Percentiles rank a stretch among this genome's conserved stretches.
phyloP scores from a whole-genome alignment of 345 rosid species.

The Sisymbrium irio region DNA sequence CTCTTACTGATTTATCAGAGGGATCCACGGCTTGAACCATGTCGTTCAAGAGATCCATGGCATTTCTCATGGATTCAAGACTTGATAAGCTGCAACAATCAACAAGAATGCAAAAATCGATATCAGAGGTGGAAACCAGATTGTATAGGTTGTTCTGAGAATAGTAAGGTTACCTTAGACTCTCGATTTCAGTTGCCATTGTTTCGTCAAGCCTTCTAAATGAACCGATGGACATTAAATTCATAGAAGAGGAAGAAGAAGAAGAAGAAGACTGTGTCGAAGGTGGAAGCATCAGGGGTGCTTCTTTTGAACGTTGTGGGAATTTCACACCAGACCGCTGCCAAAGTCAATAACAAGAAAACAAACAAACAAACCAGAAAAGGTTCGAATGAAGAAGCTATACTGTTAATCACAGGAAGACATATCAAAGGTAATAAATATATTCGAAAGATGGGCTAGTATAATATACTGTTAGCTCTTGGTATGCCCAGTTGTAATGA shows the following conservation, averaged over 20 bases:
- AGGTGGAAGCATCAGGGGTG: conserved; percentile 79
- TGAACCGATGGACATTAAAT: conserved; percentile 72
- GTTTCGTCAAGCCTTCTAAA: conserved; percentile 87
- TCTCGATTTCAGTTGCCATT: conserved; percentile 79
- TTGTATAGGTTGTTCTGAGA: not conserved
- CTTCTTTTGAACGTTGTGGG: conserved; percentile 64
- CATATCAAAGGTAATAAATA: too few species aligned
- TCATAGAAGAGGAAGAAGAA: conserved; percentile 44
- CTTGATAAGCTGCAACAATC: conserved; percentile 54
- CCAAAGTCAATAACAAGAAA: not conserved
- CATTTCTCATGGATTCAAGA: conserved; percentile 75
- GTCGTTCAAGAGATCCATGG: conserved; percentile 72
- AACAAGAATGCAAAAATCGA: not conserved
- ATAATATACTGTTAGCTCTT: conserved; percentile 69
- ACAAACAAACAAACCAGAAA: too few species aligned
- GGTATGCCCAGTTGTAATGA: conserved; percentile 85
- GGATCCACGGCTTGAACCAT: conserved; percentile 91
- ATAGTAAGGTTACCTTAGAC: conserved; percentile 56
- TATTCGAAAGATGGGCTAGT: not conserved
- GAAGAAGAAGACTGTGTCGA: conserved; percentile 45
- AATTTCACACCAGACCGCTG: conserved; percentile 81
- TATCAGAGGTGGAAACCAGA: not conserved
- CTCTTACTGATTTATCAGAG: conserved; percentile 52
- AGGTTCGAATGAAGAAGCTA: not conserved
- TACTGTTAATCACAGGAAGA: too few species aligned